phyloP scores from a whole-genome alignment of 1,284 basidiomycete species.

The Tylopilus sp. region DNA sequence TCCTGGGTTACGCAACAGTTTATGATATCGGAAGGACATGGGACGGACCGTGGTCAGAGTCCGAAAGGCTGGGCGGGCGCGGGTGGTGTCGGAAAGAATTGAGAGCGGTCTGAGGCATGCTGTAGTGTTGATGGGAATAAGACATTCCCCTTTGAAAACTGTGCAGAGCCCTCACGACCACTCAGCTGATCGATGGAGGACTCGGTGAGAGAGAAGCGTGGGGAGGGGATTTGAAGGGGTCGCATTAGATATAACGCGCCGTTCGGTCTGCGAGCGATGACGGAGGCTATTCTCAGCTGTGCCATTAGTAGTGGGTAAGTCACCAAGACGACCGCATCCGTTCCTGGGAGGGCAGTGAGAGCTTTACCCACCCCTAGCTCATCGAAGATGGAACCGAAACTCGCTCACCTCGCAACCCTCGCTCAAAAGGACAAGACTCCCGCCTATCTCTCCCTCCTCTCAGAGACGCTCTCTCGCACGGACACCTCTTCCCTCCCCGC shows the following conservation, averaged over 20 bases:
- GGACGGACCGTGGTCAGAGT: slow-evolving; percentile 45
- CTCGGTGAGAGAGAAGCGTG: no score
- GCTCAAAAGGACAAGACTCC: slow-evolving; percentile 79
- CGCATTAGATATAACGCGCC: no score
- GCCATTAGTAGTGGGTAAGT: slow-evolving; percentile 5
- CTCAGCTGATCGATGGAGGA: no score
- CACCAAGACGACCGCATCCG: slow-evolving; percentile 32
- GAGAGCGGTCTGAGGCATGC: slow-evolving; percentile 25
- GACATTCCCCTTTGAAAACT: no score
- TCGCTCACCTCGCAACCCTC: slow-evolving; percentile 59
- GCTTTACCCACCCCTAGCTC: not conserved
- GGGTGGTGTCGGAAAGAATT: slow-evolving; percentile 37
- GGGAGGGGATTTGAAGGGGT: no score
- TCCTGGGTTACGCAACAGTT: slow-evolving; percentile 16
- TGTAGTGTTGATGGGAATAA: slow-evolving; percentile 24
- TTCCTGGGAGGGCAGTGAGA: not conserved
- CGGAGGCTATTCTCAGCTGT: no score
- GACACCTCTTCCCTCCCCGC: slow-evolving; percentile 43
- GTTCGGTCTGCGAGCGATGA: no score
- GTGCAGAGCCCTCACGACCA: no score
- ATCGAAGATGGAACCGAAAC: slow-evolving; percentile 59
- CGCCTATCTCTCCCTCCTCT: slow-evolving; percentile 65
- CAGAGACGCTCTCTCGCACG: slow-evolving; percentile 51
- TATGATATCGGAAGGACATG: slow-evolving; percentile 21
- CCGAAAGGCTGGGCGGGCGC: slow-evolving; percentile 47